Evolutionary conservation across 495 filamentous ascomycete species (phyloP), one percentile per base, ranked within the genome.

Genomic region (Talaromyces nanjingensis): DNA sequence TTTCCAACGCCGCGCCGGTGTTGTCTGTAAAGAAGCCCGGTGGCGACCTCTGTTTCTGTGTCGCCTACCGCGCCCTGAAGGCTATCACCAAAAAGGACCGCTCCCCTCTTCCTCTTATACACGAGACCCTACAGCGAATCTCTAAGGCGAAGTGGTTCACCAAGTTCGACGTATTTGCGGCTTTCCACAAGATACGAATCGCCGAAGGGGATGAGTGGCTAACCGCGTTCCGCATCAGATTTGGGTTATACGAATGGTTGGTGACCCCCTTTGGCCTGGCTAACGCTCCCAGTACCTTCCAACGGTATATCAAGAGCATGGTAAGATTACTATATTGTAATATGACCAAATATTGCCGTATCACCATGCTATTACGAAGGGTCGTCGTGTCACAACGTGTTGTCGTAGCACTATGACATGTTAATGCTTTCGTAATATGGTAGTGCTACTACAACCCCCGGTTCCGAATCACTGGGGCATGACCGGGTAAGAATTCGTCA

Each of bases 61-160:
- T 83, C 0, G 72, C 84, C 57, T 85, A 80, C 59, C 62, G 70
- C 4, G 67, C 65, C 4, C 60, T 84, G 0, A 85, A 86, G 58
- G 53, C 33, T 0, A 62, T 82, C 0, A 83, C 72, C 0, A 66
- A 63, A 2, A 80, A 79, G 65, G 73, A 85, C 42, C 27, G 68
- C 1, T 81, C 82, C 56, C 74, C 77, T 0, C 52, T 84, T 0
- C 81, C 76, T 0, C 54, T 81, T 12, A 81, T 83, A 27, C 52
- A 79, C 16, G 73, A 86, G 60, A 71, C 71, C 0, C 52, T 84
- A 3, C 1, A 25, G 20, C 0, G 65, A 64, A 47, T 68, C 63
- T 47, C 42, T 16, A 47, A 47, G 12, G 42, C 42, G 16, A 47
- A 56, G n/a, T n/a, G n/a, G n/a, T n/a, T n/a, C n/a, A n/a, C n/a